A percentile compares a stretch with the other conserved stretches of the same genome.
Evolutionary conservation across 2,329 filamentous ascomycete genomes (phyloP).

Genomic region (Microsporum ferrugineum): DNA sequence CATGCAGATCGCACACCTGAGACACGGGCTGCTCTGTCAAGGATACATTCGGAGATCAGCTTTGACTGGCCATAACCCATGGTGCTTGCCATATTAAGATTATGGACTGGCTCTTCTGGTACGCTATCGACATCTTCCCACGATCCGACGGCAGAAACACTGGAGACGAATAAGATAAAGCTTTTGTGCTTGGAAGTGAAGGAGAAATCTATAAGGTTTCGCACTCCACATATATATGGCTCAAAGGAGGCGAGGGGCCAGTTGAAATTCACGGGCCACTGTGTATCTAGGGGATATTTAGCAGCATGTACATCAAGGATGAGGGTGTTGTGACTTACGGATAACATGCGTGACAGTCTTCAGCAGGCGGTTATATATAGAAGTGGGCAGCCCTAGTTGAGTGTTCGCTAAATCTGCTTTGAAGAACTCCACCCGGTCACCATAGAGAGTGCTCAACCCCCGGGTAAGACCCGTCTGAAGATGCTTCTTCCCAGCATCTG

Average conservation of each 20-base stretch:
- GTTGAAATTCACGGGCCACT: constrained; percentile 29
- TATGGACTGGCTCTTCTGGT: constrained; percentile 16
- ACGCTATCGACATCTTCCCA: constrained; percentile 19
- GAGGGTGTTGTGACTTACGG: neutral
- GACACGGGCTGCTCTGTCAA: constrained; percentile 20
- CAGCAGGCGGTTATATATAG: neutral
- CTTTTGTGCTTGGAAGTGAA: constrained; percentile 12
- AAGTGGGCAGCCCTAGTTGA: neutral
- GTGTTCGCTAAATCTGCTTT: neutral
- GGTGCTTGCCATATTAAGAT: constrained; percentile 20
- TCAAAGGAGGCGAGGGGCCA: constrained; percentile 22
- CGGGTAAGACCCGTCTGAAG: neutral
- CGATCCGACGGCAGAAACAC: constrained; percentile 17
- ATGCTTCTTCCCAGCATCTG: neutral
- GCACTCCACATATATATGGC: constrained; percentile 21
- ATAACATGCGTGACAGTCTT: neutral
- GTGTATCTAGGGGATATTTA: neutral
- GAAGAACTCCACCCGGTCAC: neutral
- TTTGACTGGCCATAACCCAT: constrained; percentile 28
- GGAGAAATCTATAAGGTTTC: constrained; percentile 19
- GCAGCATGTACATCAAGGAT: neutral
- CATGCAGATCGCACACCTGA: constrained; percentile 16
- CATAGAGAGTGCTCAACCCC: neutral
- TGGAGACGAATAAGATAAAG: constrained; percentile 22
- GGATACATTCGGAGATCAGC: constrained; percentile 35